phyloP scores from a whole-genome alignment of 2,329 filamentous ascomycete genomes.

The Ophiostoma ulmi region DNA sequence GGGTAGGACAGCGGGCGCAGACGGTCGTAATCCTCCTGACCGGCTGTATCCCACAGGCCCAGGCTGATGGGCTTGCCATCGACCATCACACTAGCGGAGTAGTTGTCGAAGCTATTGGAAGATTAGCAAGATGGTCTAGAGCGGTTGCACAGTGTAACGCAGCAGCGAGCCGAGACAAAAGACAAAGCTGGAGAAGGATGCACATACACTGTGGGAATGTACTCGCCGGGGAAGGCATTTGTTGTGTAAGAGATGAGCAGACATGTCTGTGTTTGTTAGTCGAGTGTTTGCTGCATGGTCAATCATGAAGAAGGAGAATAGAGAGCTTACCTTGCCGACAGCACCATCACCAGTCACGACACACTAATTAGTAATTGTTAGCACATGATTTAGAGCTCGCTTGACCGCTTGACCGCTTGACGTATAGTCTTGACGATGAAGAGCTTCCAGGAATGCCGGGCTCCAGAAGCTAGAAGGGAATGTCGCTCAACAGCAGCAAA shows the following conservation, averaged over 20 bases:
- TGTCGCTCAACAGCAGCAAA: not conserved
- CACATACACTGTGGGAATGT: slow-evolving; percentile 93
- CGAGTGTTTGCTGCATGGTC: not conserved
- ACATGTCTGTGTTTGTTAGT: slow-evolving; percentile 65
- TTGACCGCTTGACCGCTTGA: not conserved
- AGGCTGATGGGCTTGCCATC: slow-evolving; percentile 97
- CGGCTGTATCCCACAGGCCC: slow-evolving; percentile 96
- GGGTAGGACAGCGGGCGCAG: slow-evolving; percentile 93
- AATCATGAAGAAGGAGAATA: not conserved
- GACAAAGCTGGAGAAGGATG: too few relatives aligned
- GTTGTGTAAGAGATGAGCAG: slow-evolving; percentile 98
- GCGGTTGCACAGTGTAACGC: not conserved
- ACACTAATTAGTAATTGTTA: slow-evolving; percentile 58
- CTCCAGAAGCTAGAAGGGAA: not conserved
- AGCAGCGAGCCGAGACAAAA: not conserved
- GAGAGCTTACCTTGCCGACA: slow-evolving; percentile 76
- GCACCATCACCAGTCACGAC: slow-evolving; percentile 99
- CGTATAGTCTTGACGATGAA: not conserved
- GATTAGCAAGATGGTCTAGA: not conserved
- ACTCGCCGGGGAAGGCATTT: slow-evolving; percentile 99
- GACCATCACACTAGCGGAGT: slow-evolving; percentile 98
- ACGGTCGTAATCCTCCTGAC: slow-evolving; percentile 97
- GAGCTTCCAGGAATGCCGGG: not conserved
- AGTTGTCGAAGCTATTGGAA: slow-evolving; percentile 83
- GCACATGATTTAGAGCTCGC: slow-evolving; percentile 25